Conservation (phyloP, 2,329 filamentous ascomycete genomes). For the Thyridium curvatum region DNA sequence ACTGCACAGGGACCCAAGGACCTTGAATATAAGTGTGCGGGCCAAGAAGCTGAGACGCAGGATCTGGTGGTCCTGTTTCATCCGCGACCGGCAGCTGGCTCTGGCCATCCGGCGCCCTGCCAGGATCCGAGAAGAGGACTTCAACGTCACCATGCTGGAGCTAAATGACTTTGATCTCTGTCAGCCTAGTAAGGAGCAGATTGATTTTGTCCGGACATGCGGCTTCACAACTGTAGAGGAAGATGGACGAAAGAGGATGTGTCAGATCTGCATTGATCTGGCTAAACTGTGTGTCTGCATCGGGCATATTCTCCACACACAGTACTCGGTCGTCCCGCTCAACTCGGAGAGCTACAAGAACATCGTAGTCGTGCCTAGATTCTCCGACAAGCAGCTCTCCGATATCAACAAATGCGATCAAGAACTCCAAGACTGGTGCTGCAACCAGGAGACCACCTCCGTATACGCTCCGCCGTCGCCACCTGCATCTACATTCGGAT, state of each 20-base stretch:
- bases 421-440: background rate
- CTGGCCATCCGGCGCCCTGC: conserved; percentile 62
- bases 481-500: too few species aligned
- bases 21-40: conserved; percentile 47
- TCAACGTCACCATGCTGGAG: conserved; percentile 60
- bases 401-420: conserved; percentile 1
- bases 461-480: too few species aligned
- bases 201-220: background rate
- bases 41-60: conserved; percentile 58
- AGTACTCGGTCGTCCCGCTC: conserved; percentile 34
- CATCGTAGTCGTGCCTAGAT: conserved; percentile 1
- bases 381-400: background rate
- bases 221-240: background rate
- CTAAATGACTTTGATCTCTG: conserved; percentile 52
- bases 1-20: conserved; percentile 59
- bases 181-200: conserved; percentile 20
- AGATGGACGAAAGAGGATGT: background rate
- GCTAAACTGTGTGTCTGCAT: conserved; percentile 60
- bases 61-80: conserved; percentile 67
- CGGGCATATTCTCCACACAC: conserved; percentile 57
- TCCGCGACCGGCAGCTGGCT: conserved; percentile 60
- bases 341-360: background rate
- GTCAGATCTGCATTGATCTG: conserved; percentile 58
- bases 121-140: conserved; percentile 60
- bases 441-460: background rate